phyloP scores from a whole-genome alignment of 805 yeast genomes.

The Sugiyamaella qingdaonensis region DNA sequence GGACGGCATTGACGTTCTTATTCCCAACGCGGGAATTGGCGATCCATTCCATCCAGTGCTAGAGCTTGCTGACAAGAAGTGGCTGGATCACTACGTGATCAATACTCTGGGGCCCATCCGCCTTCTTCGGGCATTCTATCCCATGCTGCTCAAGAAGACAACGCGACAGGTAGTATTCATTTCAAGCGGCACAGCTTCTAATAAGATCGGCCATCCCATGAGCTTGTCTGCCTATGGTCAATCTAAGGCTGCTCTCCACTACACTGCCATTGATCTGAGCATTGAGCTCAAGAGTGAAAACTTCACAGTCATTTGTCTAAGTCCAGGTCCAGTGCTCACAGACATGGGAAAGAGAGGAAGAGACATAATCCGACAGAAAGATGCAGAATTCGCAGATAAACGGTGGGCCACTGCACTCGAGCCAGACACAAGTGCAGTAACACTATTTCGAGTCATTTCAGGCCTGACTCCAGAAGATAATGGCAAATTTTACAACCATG shows the following conservation, averaged over 20 bases:
- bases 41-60: slow-evolving; percentile 10
- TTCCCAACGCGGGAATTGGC: slow-evolving; percentile 30
- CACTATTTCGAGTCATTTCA: slow-evolving; percentile 20
- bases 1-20: slow-evolving; percentile 28
- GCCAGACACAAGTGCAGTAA: slow-evolving; percentile 27
- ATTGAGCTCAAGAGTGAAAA: slow-evolving; percentile 28
- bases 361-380: slow-evolving; percentile 1
- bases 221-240: slow-evolving; percentile 33
- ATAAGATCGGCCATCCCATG: slow-evolving; percentile 19
- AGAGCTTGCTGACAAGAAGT: slow-evolving; percentile 9
- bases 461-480: slow-evolving; percentile 25
- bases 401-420: slow-evolving; percentile 15
- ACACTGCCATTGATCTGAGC: slow-evolving; percentile 28
- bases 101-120: slow-evolving; percentile 30
- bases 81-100: slow-evolving; percentile 22
- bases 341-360: slow-evolving; percentile 31
- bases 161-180: slow-evolving; percentile 30
- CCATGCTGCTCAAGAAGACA: slow-evolving; percentile 23
- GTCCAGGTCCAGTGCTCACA: slow-evolving; percentile 41
- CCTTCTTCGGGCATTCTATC: slow-evolving; percentile 23
- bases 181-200: slow-evolving; percentile 30
- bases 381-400: slow-evolving; percentile 1
- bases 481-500: slow-evolving; percentile 22
- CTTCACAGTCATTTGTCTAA: slow-evolving; percentile 32
- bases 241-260: slow-evolving; percentile 39